Evolutionary conservation across 768 basidiomycete genomes (phyloP).

Genomic region (Boletales sp.): DNA sequence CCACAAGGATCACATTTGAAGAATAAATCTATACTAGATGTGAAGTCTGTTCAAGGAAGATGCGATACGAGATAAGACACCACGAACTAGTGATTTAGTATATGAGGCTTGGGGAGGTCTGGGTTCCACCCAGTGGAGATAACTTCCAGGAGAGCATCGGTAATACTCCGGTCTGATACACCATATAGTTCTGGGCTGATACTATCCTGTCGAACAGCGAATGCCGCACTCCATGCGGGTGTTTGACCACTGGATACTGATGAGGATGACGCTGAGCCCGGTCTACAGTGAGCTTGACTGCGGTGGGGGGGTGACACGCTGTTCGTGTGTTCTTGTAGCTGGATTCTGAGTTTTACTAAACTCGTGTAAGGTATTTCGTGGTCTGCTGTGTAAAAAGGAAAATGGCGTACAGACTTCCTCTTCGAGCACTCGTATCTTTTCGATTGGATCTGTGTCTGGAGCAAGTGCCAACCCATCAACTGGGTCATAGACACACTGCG

Average conservation of each 20-base stretch:
- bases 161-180: slow-evolving; percentile 34
- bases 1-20: slow-evolving; percentile 88
- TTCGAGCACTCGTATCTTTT: slow-evolving; percentile 74
- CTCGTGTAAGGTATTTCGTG: slow-evolving; percentile 10
- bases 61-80: slow-evolving; percentile 7
- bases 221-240: background rate
- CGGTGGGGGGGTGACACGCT: slow-evolving; percentile 18
- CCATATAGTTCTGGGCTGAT: slow-evolving; percentile 50
- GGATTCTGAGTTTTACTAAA: slow-evolving; percentile 60
- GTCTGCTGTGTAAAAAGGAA: background rate
- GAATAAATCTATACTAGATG: slow-evolving; percentile 73
- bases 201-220: slow-evolving; percentile 38
- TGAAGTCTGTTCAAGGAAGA: slow-evolving; percentile 8
- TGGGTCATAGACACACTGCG: slow-evolving; percentile 83
- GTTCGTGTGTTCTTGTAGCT: slow-evolving; percentile 54
- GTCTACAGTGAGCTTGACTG: slow-evolving; percentile 16
- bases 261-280: slow-evolving; percentile 22
- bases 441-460: slow-evolving; percentile 73
- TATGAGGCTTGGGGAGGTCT: slow-evolving; percentile 73
- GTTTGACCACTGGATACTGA: slow-evolving; percentile 14
- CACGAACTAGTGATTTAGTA: slow-evolving; percentile 75
- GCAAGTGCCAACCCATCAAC: slow-evolving; percentile 77
- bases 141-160: slow-evolving; percentile 61
- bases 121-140: slow-evolving; percentile 81
- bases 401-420: slow-evolving; percentile 63